These are phyloP conservation scores for Ceratonia siliqua DNA, from an alignment of 306 rosid species.

Conservation along the genomic window DNA sequence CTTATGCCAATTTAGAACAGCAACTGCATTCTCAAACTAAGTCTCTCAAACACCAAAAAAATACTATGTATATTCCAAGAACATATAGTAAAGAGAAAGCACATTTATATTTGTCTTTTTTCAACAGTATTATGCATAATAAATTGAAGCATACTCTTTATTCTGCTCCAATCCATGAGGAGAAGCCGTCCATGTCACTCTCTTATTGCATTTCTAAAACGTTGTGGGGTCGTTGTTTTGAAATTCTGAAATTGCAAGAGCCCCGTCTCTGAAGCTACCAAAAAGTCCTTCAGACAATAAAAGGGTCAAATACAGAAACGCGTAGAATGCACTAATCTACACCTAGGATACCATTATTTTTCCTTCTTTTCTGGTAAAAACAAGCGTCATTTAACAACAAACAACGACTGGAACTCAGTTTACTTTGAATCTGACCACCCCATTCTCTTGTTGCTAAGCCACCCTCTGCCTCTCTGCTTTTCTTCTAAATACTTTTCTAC, in stretches of 20 bases:
- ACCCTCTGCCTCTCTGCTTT: background rate
- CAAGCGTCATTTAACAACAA: background rate
- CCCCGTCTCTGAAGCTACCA: background rate
- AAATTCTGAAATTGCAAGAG: background rate
- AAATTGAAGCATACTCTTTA: background rate
- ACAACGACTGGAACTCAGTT: background rate
- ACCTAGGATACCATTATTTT: background rate
- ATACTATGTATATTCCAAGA: too few species aligned
- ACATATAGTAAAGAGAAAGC: too few species aligned
- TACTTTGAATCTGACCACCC: slow-evolving; percentile 6
- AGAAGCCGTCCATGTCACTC: background rate
- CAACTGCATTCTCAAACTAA: too few species aligned
- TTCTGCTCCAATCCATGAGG: background rate
- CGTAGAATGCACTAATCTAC: slow-evolving; percentile 5
- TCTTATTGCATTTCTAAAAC: background rate
- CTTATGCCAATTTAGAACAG: too few species aligned
- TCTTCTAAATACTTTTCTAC: slow-evolving; percentile 5
- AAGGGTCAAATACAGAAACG: background rate
- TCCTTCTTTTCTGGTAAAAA: background rate
- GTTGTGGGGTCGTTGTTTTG: background rate
- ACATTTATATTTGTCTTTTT: too few species aligned
- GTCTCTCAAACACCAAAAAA: too few species aligned
- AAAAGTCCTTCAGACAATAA: background rate
- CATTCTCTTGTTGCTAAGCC: background rate
- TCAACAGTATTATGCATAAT: too few species aligned